A percentile compares a stretch with the other conserved stretches of the same genome.
Evolutionary conservation across 1,284 basidiomycete species (phyloP).

Genomic region (Ganoderma sinense): DNA sequence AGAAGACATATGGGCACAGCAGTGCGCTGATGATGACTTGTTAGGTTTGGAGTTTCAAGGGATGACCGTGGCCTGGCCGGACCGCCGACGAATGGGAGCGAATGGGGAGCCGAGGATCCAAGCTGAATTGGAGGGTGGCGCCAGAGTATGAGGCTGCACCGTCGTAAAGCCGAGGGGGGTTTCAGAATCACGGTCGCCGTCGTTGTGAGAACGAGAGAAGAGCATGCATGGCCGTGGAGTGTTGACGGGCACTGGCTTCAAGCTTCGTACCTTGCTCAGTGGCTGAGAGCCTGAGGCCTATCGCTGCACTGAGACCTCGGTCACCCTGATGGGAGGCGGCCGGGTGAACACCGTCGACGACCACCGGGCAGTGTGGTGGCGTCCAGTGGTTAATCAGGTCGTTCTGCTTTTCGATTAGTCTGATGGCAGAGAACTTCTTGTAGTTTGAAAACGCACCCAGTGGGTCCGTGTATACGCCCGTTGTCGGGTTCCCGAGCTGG

Average conservation of each 20-base stretch:
- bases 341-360: not conserved
- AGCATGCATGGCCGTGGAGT: not conserved
- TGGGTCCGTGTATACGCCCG: slow-evolving; percentile 4
- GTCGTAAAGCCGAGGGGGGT: slow-evolving; percentile 18
- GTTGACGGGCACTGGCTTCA: slow-evolving; percentile 12
- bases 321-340: slow-evolving; percentile 21
- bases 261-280: slow-evolving; percentile 22
- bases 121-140: slow-evolving; percentile 8
- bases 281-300: slow-evolving; percentile 12
- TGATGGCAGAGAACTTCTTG: not conserved
- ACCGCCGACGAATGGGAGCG: slow-evolving; percentile 2
- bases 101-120: not conserved
- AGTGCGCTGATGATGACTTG: slow-evolving; percentile 29
- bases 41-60: slow-evolving; percentile 30
- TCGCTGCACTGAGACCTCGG: slow-evolving; percentile 20
- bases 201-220: slow-evolving; percentile 28
- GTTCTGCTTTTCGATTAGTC: slow-evolving; percentile 2
- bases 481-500: not conserved
- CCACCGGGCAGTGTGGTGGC: slow-evolving; percentile 19
- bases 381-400: slow-evolving; percentile 15
- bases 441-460: not conserved
- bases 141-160: slow-evolving; percentile 16
- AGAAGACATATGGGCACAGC: slow-evolving; percentile 24
- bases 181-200: slow-evolving; percentile 31
- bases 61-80: slow-evolving; percentile 19